Evolutionary conservation across 202 grass and related monocot species (phyloP).

Genomic region (Musa balbisiana): DNA sequence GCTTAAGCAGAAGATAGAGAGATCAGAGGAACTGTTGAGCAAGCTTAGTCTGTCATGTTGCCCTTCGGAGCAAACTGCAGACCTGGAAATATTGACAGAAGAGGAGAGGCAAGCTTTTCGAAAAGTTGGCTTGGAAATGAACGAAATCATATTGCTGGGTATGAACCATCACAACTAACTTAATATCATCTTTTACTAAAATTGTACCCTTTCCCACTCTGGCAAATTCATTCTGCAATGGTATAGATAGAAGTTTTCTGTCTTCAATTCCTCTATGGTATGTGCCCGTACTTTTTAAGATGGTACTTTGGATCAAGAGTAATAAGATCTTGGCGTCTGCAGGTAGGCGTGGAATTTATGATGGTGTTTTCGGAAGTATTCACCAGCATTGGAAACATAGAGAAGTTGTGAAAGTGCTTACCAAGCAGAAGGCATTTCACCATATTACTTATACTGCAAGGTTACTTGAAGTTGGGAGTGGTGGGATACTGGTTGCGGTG

Average conservation of each 20-base stretch:
- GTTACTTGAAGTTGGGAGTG: constrained; percentile 66
- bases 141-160: constrained; percentile 62
- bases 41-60: constrained; percentile 56
- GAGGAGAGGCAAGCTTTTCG: constrained; percentile 60
- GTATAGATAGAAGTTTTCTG: too few species aligned
- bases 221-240: too few species aligned
- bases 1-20: constrained; percentile 74
- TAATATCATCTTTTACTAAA: constrained; percentile 1
- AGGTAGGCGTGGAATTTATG: constrained; percentile 88
- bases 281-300: too few species aligned
- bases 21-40: constrained; percentile 50
- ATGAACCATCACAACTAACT: constrained; percentile 11
- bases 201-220: neutral
- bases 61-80: constrained; percentile 39
- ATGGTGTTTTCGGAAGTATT: constrained; percentile 73
- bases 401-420: constrained; percentile 89
- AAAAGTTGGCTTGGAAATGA: constrained; percentile 68
- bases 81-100: constrained; percentile 68
- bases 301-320: too few species aligned
- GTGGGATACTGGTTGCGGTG: constrained; percentile 52
- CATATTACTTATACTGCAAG: constrained; percentile 56
- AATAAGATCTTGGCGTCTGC: neutral
- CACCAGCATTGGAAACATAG: constrained; percentile 92
- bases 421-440: constrained; percentile 41
- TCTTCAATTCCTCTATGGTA: too few species aligned